Percentiles rank a stretch among this genome's conserved stretches.
phyloP scores from a whole-genome alignment of 805 yeast species.

The Sungouiozyma intestinalis region DNA sequence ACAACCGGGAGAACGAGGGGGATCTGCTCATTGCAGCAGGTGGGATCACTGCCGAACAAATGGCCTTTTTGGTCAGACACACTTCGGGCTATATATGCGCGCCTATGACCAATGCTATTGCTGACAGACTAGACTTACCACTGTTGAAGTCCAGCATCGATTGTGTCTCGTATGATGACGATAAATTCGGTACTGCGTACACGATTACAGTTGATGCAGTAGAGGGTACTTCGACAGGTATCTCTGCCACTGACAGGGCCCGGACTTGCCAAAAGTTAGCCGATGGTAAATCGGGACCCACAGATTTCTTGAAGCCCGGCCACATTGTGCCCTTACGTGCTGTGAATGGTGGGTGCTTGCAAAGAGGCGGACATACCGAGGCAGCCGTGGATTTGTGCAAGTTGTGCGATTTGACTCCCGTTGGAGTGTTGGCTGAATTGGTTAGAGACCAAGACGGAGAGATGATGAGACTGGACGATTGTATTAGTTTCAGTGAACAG shows the following conservation, averaged over 20 bases:
- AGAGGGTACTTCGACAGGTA: conserved; percentile 93
- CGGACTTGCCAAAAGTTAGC: conserved; percentile 70
- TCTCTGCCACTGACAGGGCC: conserved; percentile 89
- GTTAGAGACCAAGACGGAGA: conserved; percentile 92
- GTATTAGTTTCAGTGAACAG: conserved; percentile 54
- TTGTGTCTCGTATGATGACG: conserved; percentile 35
- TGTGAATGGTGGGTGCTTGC: conserved; percentile 66
- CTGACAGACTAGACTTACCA: conserved; percentile 72
- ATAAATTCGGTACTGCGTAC: conserved; percentile 94
- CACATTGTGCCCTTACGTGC: conserved; percentile 92
- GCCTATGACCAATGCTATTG: conserved; percentile 68
- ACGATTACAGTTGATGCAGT: conserved; percentile 82
- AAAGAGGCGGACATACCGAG: conserved; percentile 93
- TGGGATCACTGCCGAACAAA: conserved; percentile 61
- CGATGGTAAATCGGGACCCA: conserved; percentile 37
- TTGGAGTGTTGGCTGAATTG: conserved; percentile 86
- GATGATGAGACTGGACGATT: conserved; percentile 90
- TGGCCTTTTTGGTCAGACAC: conserved; percentile 88
- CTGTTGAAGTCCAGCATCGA: conserved; percentile 41
- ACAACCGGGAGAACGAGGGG: conserved; percentile 93
- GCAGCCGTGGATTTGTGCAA: conserved; percentile 85
- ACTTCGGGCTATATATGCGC: conserved; percentile 91
- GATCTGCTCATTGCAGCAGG: conserved; percentile 93
- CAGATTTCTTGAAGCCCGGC: conserved; percentile 82
- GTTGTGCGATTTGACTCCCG: conserved; percentile 71